phyloP scores from a whole-genome alignment of 306 rosid species.

The Herpetospermum pedunculosum region DNA sequence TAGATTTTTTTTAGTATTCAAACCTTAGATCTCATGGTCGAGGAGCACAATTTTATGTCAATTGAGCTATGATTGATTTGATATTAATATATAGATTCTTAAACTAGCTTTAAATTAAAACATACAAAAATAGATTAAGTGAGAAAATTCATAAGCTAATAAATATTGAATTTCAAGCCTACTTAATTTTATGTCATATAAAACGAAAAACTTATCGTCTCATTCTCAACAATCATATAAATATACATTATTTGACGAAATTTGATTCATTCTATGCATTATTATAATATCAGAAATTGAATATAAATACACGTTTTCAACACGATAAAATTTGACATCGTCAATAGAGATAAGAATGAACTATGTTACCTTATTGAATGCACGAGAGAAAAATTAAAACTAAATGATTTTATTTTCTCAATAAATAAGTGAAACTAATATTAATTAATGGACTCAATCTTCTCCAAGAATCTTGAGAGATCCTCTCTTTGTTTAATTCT shows the following conservation, averaged over 20 bases:
- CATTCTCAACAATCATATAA: not conserved
- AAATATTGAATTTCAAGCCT: not conserved
- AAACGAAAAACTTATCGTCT: not conserved
- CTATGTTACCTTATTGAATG: not conserved
- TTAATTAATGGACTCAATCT: not conserved
- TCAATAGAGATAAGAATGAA: not conserved
- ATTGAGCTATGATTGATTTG: too few species aligned
- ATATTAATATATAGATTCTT: too few species aligned
- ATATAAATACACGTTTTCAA: not conserved
- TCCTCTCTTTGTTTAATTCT: constrained; percentile 9
- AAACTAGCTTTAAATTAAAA: not conserved
- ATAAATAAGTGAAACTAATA: not conserved
- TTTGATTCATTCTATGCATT: not conserved
- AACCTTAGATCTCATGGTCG: too few species aligned
- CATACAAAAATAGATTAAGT: not conserved
- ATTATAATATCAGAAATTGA: not conserved
- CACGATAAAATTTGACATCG: not conserved
- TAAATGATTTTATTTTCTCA: not conserved
- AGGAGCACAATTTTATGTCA: too few species aligned
- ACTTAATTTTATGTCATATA: not conserved
- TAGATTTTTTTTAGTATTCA: too few species aligned
- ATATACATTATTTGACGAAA: not conserved
- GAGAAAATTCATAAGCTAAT: not conserved
- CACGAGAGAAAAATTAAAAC: not conserved
- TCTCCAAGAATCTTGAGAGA: constrained; percentile 31